Evolutionary conservation across 2,329 filamentous ascomycete species (phyloP).

Genomic region (Aureobasidium sp.): DNA sequence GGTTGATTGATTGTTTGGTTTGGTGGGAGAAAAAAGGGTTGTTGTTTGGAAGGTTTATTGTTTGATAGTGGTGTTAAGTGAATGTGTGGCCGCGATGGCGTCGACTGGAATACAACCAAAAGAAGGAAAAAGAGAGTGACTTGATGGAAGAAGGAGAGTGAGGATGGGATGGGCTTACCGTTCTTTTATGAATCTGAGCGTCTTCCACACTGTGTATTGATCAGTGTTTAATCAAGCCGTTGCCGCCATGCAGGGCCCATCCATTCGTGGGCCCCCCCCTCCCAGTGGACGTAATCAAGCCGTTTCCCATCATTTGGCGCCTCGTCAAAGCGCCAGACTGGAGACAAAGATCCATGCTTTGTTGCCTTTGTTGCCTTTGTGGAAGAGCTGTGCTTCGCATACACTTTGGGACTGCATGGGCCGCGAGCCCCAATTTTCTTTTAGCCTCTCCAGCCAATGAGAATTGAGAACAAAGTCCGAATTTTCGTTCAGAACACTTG

Average conservation of each 20-base stretch:
- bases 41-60: slow-evolving; percentile 1
- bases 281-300: slow-evolving; percentile 14
- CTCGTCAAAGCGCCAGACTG: slow-evolving; percentile 9
- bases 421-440: slow-evolving; percentile 7
- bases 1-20: neutral
- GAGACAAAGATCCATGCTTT: slow-evolving; percentile 11
- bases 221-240: slow-evolving; percentile 14
- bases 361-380: neutral
- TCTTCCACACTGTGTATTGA: neutral
- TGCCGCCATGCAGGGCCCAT: slow-evolving; percentile 11
- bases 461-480: neutral
- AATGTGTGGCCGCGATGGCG: slow-evolving; percentile 14
- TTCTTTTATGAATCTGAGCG: slow-evolving; percentile 14
- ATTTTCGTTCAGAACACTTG: neutral
- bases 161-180: neutral
- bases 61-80: slow-evolving; percentile 4
- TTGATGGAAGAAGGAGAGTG: neutral
- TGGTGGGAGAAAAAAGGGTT: neutral
- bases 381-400: slow-evolving; percentile 9
- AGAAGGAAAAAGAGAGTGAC: slow-evolving; percentile 9
- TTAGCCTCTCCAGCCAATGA: neutral
- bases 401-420: slow-evolving; percentile 3
- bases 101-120: slow-evolving; percentile 10
- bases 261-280: slow-evolving; percentile 9
- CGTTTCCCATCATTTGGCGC: slow-evolving; percentile 15